Base-by-base conservation (phyloP, 257 asterid species). In the Marsdenia floribunda region DNA sequence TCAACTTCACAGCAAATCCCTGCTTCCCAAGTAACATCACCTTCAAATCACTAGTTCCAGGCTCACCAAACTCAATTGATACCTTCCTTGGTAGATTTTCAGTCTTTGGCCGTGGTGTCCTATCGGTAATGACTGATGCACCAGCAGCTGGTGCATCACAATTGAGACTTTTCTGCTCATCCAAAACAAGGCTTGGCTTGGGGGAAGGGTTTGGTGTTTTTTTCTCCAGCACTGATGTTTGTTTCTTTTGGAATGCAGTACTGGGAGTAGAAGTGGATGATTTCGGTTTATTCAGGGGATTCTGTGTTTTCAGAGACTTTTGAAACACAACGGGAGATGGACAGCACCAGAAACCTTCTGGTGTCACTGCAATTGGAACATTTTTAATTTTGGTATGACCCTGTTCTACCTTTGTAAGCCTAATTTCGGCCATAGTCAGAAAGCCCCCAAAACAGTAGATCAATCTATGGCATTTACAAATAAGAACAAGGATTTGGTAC, bases 281-380 rank as follows among this genome's bases (percentile, higher is more conserved):
- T 79, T 81, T 86, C 68, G 90, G 85, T 83, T 88, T 90, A 85
- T 78, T 90, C 59, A 76, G 83, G 72, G 90, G 86, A 76, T 84
- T 86, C 47, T 85, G 94, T 37, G 89, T 16, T 76, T 88, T 91
- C 40, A 71, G 21, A 55, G 88, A 69, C 82, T 92, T 94, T 67
- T 94, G 99, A 73, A 94, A 92, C 68, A 84, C 99, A 61, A 80
- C 87, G 4, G 97, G 99, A 24, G 96, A 89, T 46, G 99, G 99
- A 74, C 99, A 94, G 83, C 99, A 94, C 99, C 99, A 94, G 75
- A 94, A 94, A 37, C 98, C 98, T 55, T 93, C 98, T 38, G 97
- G 97, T 47, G 98, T 93, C 13, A 93, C 98, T 74, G 96, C 98
- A 77, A 93, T 93, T 74, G 98, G 98, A 21, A 93, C 98, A 76